Percentiles rank a stretch among this genome's conserved stretches.
phyloP scores from a whole-genome alignment of 1,139 yeast genomes.

The Debaryomyces robertsiae region DNA sequence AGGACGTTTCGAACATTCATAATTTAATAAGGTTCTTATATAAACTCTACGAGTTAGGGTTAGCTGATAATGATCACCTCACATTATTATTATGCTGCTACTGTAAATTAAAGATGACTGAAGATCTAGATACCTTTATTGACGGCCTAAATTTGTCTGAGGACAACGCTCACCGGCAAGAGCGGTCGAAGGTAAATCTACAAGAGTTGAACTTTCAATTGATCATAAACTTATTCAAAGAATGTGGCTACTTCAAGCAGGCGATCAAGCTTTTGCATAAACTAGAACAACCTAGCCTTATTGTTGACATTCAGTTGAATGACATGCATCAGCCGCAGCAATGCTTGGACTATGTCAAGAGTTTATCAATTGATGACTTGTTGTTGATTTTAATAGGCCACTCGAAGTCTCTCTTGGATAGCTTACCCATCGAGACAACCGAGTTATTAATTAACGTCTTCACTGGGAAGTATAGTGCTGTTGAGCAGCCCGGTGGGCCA shows the following conservation, averaged over 20 bases:
- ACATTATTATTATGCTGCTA: constrained; percentile 80
- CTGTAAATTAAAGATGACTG: constrained; percentile 70
- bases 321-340: constrained; percentile 65
- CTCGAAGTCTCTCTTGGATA: constrained; percentile 65
- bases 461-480: constrained; percentile 76
- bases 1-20: constrained; percentile 77
- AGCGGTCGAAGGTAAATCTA: constrained; percentile 20
- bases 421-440: constrained; percentile 80
- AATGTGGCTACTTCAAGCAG: constrained; percentile 68
- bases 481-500: constrained; percentile 14
- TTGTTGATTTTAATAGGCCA: constrained; percentile 68
- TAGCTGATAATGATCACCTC: constrained; percentile 76
- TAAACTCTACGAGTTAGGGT: constrained; percentile 49
- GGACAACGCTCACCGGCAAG: constrained; percentile 13
- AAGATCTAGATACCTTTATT: constrained; percentile 62
- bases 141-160: constrained; percentile 36
- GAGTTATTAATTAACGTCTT: constrained; percentile 80
- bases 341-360: constrained; percentile 67
- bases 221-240: constrained; percentile 73
- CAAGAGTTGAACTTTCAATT: constrained; percentile 66
- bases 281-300: constrained; percentile 71
- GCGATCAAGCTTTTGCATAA: constrained; percentile 74
- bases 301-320: constrained; percentile 74
- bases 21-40: constrained; percentile 68
- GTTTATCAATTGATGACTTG: constrained; percentile 77